These are phyloP conservation scores for Penicillium canariense DNA, from an alignment of 495 filamentous ascomycete species.

Conservation along the genomic window DNA sequence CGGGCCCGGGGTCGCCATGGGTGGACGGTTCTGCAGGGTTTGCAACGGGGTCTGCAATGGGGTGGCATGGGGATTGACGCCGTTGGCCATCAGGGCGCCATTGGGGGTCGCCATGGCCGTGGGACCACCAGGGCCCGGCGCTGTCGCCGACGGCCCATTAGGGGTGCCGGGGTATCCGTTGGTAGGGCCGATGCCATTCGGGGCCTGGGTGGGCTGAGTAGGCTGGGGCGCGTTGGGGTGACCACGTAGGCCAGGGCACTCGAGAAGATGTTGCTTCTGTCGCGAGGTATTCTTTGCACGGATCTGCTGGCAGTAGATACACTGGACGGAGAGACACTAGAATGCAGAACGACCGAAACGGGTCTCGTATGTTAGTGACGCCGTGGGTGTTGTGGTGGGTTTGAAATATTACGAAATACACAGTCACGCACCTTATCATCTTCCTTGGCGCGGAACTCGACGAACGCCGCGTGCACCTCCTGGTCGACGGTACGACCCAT, in stretches of 20 bases:
- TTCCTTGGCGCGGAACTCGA: conserved; percentile 61
- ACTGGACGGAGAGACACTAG: conserved; percentile 58
- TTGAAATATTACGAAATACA: conserved; percentile 51
- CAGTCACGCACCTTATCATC: conserved; percentile 57
- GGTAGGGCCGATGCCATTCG: conserved; percentile 44
- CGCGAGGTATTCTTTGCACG: conserved; percentile 58
- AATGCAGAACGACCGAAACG: conserved; percentile 21
- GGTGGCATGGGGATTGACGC: conserved; percentile 45
- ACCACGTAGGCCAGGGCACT: conserved; percentile 51
- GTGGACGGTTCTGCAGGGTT: conserved; percentile 37
- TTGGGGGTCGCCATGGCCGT: conserved; percentile 40
- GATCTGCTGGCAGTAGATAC: conserved; percentile 58
- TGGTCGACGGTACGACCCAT: conserved; percentile 59
- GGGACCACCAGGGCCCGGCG: conserved; percentile 32
- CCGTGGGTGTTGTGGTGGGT: conserved; percentile 24
- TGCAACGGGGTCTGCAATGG: conserved; percentile 46
- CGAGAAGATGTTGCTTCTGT: conserved; percentile 56
- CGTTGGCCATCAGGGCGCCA: conserved; percentile 45
- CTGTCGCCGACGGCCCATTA: conserved; percentile 38
- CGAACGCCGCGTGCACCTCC: conserved; percentile 57
- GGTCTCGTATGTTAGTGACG: conserved; percentile 36
- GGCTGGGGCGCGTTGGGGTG: conserved; percentile 45
- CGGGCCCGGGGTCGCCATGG: conserved; percentile 39
- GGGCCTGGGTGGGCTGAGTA: conserved; percentile 37
- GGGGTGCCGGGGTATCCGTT: conserved; percentile 50